Evolutionary conservation across 352 stramenopile species (phyloP).

Genomic region (Globisporangium middletonii): DNA sequence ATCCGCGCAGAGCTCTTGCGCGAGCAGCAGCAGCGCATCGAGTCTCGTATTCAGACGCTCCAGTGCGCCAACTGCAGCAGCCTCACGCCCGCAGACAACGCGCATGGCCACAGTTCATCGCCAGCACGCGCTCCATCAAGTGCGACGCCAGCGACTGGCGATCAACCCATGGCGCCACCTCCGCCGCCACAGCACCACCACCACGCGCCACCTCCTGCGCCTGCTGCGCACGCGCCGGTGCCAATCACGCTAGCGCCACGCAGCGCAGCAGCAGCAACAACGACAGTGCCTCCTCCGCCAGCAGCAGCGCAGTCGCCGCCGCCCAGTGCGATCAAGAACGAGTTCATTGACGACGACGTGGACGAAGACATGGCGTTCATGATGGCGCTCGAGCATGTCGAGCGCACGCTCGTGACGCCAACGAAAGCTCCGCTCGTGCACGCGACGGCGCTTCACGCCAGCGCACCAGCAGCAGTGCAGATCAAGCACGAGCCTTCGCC

Average conservation of each 20-base stretch:
- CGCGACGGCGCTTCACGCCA: neutral
- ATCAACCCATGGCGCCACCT: too few species aligned
- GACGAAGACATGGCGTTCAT: conserved; percentile 66
- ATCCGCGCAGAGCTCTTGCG: conserved; percentile 36
- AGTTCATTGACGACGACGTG: conserved; percentile 57
- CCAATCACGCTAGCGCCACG: too few species aligned
- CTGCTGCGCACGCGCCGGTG: too few species aligned
- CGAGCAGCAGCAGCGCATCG: conserved; percentile 47
- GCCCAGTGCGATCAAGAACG: conserved; percentile 15
- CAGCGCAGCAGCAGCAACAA: neutral
- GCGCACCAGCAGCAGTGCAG: neutral
- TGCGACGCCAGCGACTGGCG: too few species aligned
- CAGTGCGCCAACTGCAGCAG: conserved; percentile 15
- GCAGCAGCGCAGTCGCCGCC: neutral
- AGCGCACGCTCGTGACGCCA: conserved; percentile 32
- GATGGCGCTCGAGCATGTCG: conserved; percentile 58
- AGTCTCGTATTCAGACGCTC: conserved; percentile 42
- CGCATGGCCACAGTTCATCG: neutral
- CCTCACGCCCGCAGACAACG: neutral
- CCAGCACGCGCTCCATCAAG: neutral
- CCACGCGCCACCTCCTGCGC: too few species aligned
- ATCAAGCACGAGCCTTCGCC: conserved; percentile 1
- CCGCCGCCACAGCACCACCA: too few species aligned
- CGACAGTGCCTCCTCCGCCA: neutral
- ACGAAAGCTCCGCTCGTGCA: conserved; percentile 13